Evolutionary conservation across 2,329 filamentous ascomycete species (phyloP).

Genomic region (Aschersonia sp.): DNA sequence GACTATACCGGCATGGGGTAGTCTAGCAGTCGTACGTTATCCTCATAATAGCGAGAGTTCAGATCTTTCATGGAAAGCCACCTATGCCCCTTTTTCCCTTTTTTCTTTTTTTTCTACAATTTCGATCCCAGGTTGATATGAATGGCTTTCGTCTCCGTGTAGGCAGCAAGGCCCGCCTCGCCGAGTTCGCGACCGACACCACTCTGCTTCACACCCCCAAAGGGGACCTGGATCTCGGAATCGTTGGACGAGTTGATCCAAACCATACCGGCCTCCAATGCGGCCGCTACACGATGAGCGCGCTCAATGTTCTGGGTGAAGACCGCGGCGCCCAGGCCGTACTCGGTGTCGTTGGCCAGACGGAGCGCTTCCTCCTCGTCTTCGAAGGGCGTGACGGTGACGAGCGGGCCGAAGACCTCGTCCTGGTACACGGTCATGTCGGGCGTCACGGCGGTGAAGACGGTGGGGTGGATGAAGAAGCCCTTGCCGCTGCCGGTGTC

Average conservation of each 20-base stretch:
- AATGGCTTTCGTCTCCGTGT: conserved; percentile 28
- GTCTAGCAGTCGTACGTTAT: too few relatives aligned
- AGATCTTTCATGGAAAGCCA: too few relatives aligned
- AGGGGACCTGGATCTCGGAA: conserved; percentile 27
- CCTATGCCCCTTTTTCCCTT: background rate
- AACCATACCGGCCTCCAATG: conserved; percentile 45
- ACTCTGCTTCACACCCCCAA: conserved; percentile 33
- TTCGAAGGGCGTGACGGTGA: conserved; percentile 25
- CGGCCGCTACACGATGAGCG: conserved; percentile 32
- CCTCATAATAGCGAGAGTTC: too few relatives aligned
- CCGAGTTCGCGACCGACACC: conserved; percentile 31
- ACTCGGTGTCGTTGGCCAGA: conserved; percentile 37
- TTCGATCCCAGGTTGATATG: conserved; percentile 15
- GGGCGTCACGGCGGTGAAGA: conserved; percentile 26
- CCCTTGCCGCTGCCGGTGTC: conserved; percentile 23
- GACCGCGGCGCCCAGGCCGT: conserved; percentile 46
- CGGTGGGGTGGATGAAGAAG: conserved; percentile 30
- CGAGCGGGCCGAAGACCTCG: conserved; percentile 31
- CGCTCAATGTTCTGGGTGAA: conserved; percentile 44
- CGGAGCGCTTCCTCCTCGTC: conserved; percentile 25
- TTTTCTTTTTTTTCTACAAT: conserved; percentile 9
- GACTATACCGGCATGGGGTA: too few relatives aligned
- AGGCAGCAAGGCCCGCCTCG: conserved; percentile 28
- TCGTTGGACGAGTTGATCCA: conserved; percentile 36
- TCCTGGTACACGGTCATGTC: conserved; percentile 30